Evolutionary conservation across 2,329 filamentous ascomycete species (phyloP).

Genomic region (Cercospora zeina): DNA sequence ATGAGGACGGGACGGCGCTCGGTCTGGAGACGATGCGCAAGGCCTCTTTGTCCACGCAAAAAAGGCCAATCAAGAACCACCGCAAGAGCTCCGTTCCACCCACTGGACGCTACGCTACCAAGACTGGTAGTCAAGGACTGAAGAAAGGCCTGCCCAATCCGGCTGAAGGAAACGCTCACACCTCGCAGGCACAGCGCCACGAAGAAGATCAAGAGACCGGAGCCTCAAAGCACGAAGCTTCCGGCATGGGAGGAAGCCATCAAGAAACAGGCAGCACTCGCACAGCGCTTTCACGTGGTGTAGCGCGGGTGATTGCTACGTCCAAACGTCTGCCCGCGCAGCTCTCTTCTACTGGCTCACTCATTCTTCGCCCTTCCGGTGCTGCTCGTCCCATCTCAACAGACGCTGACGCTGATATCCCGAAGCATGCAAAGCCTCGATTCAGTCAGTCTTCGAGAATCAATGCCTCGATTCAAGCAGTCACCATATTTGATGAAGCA

Average conservation of each 20-base stretch:
- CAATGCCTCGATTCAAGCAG: neutral
- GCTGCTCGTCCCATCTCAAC: too few species aligned
- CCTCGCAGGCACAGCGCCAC: neutral
- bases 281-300: too few species aligned
- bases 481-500: neutral
- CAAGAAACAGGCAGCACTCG: too few species aligned
- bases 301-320: too few species aligned
- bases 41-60: constrained; percentile 48
- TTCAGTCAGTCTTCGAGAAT: neutral
- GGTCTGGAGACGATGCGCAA: constrained; percentile 81
- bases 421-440: neutral
- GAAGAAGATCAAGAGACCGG: too few species aligned
- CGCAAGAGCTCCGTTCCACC: constrained; percentile 36
- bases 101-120: constrained; percentile 31
- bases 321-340: too few species aligned
- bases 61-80: constrained; percentile 32
- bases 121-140: constrained; percentile 30
- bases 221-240: too few species aligned
- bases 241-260: too few species aligned
- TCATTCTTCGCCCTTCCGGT: neutral
- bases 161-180: neutral
- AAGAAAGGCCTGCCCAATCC: too few species aligned
- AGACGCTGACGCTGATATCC: neutral
- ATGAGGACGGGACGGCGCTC: constrained; percentile 92
- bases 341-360: too few species aligned